Percentiles rank a stretch among this genome's conserved stretches.
These are phyloP conservation scores for Wickerhamomyces pijperi DNA, from an alignment of 805 yeast genomes.

Conservation along the genomic window DNA sequence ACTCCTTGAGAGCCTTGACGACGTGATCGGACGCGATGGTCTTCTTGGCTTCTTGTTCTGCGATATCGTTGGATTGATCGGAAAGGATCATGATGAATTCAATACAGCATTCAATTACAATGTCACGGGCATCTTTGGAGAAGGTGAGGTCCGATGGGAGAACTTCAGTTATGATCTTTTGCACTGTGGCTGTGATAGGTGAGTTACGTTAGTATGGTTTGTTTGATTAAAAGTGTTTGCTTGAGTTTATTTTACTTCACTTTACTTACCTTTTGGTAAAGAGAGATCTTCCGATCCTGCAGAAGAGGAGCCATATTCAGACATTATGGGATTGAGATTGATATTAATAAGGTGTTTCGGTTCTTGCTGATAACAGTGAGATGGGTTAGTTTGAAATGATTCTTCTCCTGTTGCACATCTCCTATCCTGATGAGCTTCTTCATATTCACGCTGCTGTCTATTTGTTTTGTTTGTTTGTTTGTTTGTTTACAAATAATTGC, in stretches of 20 bases:
- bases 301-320: neutral
- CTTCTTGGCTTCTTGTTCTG: constrained; percentile 91
- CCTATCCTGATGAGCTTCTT: too few relatives aligned
- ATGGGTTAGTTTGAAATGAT: too few relatives aligned
- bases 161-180: constrained; percentile 84
- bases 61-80: constrained; percentile 89
- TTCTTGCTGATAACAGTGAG: too few relatives aligned
- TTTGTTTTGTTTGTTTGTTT: constrained; percentile 1
- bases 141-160: constrained; percentile 81
- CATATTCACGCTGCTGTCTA: too few relatives aligned
- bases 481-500: neutral
- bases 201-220: constrained; percentile 8
- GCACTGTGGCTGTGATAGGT: constrained; percentile 77
- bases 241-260: constrained; percentile 1
- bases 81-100: constrained; percentile 92
- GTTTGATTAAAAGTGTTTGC: neutral
- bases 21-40: constrained; percentile 97
- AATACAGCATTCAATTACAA: constrained; percentile 90
- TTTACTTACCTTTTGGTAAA: constrained; percentile 28
- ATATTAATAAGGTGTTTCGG: too few relatives aligned
- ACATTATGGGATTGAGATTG: neutral
- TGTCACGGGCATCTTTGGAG: constrained; percentile 89
- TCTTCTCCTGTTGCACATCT: too few relatives aligned
- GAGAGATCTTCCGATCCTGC: constrained; percentile 26
- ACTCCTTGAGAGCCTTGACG: constrained; percentile 72